phyloP scores from a whole-genome alignment of 306 rosid species.

The Phaseolus lunatus region DNA sequence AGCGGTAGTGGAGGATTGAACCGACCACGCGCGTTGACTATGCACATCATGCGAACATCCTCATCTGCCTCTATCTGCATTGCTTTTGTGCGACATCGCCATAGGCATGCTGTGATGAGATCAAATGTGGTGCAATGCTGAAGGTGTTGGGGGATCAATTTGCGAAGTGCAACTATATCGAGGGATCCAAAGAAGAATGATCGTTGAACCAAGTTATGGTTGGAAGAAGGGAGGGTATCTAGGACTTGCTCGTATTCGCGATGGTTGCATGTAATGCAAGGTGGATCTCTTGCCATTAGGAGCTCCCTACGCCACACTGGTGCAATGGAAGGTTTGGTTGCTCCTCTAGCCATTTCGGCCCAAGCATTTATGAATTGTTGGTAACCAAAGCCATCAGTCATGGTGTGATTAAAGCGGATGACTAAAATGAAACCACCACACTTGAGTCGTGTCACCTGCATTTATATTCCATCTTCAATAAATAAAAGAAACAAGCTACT shows the following conservation, averaged over 20 bases:
- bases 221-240: background rate
- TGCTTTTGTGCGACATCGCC: constrained; percentile 53
- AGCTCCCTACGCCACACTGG: constrained; percentile 53
- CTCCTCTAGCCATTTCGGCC: constrained; percentile 45
- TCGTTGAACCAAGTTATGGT: background rate
- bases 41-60: constrained; percentile 30
- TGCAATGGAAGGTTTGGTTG: constrained; percentile 28
- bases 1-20: constrained; percentile 6
- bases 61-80: constrained; percentile 36
- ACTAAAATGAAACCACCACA: constrained; percentile 43
- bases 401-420: background rate
- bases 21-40: constrained; percentile 1
- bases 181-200: constrained; percentile 42
- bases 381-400: constrained; percentile 28
- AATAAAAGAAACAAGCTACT: too few species aligned
- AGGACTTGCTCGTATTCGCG: constrained; percentile 11
- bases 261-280: constrained; percentile 44
- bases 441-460: constrained; percentile 45
- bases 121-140: constrained; percentile 33
- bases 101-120: constrained; percentile 34
- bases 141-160: constrained; percentile 35
- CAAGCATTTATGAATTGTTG: constrained; percentile 21
- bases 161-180: constrained; percentile 26
- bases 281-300: constrained; percentile 46
- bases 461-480: too few species aligned